Evolutionary conservation across 2,329 filamentous ascomycete species (phyloP), one percentile per base, ranked within the genome.

Genomic region (Epichloe coenophiala): DNA sequence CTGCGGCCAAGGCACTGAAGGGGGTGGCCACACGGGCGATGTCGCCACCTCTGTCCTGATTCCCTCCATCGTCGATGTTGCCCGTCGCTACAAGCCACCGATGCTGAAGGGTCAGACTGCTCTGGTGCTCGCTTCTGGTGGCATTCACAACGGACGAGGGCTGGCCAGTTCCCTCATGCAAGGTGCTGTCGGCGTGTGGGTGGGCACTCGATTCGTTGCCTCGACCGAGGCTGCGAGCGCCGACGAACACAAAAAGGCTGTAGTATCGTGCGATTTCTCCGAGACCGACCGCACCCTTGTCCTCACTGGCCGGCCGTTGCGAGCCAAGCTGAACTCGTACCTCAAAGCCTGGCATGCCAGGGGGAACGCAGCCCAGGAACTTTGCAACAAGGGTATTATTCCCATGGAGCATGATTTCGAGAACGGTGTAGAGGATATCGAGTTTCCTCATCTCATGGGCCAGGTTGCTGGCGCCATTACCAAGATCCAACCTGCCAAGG

Each of bases 121-220:
- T 4, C 72, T 94, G 58, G 90, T 96, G 1, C 81, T 96, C 15
- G 91, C 91, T 0, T 91, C 91, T 0, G 91, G 91, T 4, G 91
- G 91, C 0, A 85, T 97, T 41, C 83, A 80, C 61, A 86, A 93
- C 62, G 91, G 91, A 1, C 76, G 88, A 15, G 83, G 84, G 48
- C 71, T 97, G 51, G 91, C 91, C 0, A 81, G 81, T 52, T 83
- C 81, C 54, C 71, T 97, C 65, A 91, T 94, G 81, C 85, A 93
- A 62, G 91, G 91, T 15, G 91, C 90, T 1, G 75, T 77, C 3
- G 91, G 87, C 11, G 91, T 94, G 1, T 97, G 91, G 91, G 90
- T 97, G 1, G 91, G 91, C 31, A 96, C 91, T 53, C 75, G 91
- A 19, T 96, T 96, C 66, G 88, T 96, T 15, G 90, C 91, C 1